Base-by-base conservation (phyloP, 1,139 yeast species). In the Geotrichum siamense region DNA sequence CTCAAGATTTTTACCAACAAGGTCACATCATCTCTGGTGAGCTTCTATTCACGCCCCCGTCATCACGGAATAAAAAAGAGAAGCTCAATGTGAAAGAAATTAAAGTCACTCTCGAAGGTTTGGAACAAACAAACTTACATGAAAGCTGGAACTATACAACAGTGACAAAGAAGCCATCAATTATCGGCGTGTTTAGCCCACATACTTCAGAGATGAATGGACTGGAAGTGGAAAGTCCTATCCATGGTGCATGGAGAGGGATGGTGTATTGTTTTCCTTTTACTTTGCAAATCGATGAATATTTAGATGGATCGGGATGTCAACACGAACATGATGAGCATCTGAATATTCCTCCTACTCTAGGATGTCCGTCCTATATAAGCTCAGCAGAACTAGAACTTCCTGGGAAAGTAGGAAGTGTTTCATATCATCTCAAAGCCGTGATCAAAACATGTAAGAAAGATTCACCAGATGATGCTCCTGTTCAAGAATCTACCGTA, bases 221-320 rank as follows among this genome's bases (percentile, higher is more conserved):
- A 19, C 19, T 33, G 25, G 37, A 21, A 12, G 27, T 33, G 8
- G 20, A 33, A 21, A n/a, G 22, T 4, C 16, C 32, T 5, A 6
- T 15, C 8, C 8, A 6, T n/a, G 26, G 26, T 23, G 26, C 6
- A 23, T 12, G 9, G 21, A 16, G 12, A 5, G 37, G 37, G 3
- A 13, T 33, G 5, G 19, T 33, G 13, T 33, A 33, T 26, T 33
- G 27, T 17, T 33, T 33, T 17, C 37, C 37, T 20, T 33, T 33
- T 26, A 21, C 37, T 5, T n/a, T 33, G 19, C 37, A 33, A 20
- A 22, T 33, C 10, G 37, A 20, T n/a, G 37, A 33, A 17, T 30
- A 12, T 17, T 10, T 30, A 12, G 21, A 8, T 17, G 25, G 21
- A 4, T 6, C 26, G 10, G 13, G 8, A 6, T 33, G 37, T 17